Evolutionary conservation across 179 eudicot genomes (phyloP), one percentile per base, ranked within the genome.

Genomic region (Beta corolliflora): DNA sequence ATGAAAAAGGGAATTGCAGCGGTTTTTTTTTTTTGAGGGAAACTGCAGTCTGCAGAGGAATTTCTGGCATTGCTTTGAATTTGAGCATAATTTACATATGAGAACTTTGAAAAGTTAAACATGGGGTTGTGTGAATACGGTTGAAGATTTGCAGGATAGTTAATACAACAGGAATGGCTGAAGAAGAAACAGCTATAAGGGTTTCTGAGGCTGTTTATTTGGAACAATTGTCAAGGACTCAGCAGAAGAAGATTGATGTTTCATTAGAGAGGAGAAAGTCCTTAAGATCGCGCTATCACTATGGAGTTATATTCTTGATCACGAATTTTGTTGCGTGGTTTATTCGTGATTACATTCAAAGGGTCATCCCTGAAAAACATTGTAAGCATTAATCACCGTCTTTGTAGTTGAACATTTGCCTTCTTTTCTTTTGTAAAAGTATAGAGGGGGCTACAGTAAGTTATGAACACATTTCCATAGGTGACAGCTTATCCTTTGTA

Each of bases 311-410:
- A 64, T 95, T 95, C 86, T 83, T 92, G 87, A 66, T 88, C 59
- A 90, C 88, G 8, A 93, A 90, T 80, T 90, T 95, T 25, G 55
- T 88, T 48, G 97, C 95, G 71, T 95, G 98, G 98, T 79, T 91
- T 68, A 81, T 92, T 82, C 95, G 98, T 8, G 98, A 95, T 79
- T 95, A 93, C 78, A 91, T 93, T n/a, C 91, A 91, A 83, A 87
- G 85, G 81, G 72, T 90, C 75, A 83, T 88, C 68, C 92, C 92
- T 10, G 81, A 84, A 66, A 79, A 89, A 41, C 90, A 90, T 69
- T 91, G 98, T 95, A 87, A 94, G 97, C 88, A 60, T 21, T 53
- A 7, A 14, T 31, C 9, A 18, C 25, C 5, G 14, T 29, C 23
- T 7, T 74, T 74, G 25, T 55, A 8, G n/a, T 23, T 1, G 0